Conservation (phyloP, 1,284 basidiomycete genomes). For the Ceratobasidium sp. region DNA sequence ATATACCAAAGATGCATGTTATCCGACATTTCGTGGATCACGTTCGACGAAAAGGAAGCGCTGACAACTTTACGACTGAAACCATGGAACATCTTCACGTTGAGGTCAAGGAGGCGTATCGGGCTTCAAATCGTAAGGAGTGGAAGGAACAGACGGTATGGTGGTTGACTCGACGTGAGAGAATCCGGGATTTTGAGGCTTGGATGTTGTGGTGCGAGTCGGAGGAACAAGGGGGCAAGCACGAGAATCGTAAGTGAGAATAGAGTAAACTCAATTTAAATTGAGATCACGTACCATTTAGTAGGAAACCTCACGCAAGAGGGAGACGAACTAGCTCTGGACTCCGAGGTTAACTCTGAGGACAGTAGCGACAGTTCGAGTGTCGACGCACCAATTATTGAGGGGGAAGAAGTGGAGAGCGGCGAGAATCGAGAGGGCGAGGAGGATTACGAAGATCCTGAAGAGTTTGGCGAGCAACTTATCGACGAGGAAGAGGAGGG, state of each 20-base stretch:
- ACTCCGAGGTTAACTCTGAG: not conserved
- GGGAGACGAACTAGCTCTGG: not conserved
- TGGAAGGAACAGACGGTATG: not conserved
- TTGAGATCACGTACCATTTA: too few species aligned
- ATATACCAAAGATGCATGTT: conserved; percentile 37
- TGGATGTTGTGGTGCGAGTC: conserved; percentile 18
- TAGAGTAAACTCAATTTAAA: not conserved
- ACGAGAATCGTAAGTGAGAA: not conserved
- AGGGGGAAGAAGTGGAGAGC: not conserved
- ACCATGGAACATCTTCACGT: conserved; percentile 33
- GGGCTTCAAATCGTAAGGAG: conserved; percentile 11
- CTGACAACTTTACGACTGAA: conserved; percentile 39
- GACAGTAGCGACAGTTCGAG: not conserved
- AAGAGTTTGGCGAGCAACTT: not conserved
- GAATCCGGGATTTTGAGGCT: conserved; percentile 9
- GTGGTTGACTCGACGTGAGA: conserved; percentile 17
- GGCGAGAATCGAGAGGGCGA: too few species aligned
- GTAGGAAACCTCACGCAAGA: too few species aligned
- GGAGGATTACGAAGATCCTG: conserved; percentile 28
- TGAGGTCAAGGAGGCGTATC: conserved; percentile 25
- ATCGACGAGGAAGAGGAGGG: not conserved
- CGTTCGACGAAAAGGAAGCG: not conserved
- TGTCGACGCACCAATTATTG: not conserved
- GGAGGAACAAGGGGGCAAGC: not conserved
- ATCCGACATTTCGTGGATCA: conserved; percentile 4